These are phyloP conservation scores for Fusarium sarcochroum DNA, from an alignment of 2,329 filamentous ascomycete genomes.

Conservation along the genomic window DNA sequence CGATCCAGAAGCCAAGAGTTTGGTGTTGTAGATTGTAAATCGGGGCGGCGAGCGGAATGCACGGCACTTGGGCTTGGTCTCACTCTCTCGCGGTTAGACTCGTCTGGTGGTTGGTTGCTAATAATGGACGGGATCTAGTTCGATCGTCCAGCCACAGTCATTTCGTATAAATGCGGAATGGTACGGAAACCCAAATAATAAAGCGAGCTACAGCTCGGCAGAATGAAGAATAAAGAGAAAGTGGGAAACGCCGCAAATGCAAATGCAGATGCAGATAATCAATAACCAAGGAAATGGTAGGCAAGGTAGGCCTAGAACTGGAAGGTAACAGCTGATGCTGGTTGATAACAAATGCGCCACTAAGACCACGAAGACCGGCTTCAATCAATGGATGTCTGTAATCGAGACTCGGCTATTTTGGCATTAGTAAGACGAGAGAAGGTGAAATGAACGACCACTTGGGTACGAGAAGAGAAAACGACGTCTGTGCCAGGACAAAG, in stretches of 20 bases:
- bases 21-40: slow-evolving; percentile 24
- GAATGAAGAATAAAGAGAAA: slow-evolving; percentile 22
- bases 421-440: slow-evolving; percentile 29
- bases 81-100: slow-evolving; percentile 35
- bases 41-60: slow-evolving; percentile 18
- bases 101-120: slow-evolving; percentile 35
- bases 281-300: slow-evolving; percentile 23
- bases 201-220: slow-evolving; percentile 32
- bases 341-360: slow-evolving; percentile 37
- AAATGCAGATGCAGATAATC: slow-evolving; percentile 3
- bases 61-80: slow-evolving; percentile 24
- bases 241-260: not conserved
- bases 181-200: not conserved
- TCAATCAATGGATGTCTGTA: slow-evolving; percentile 32
- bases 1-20: slow-evolving; percentile 27
- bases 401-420: slow-evolving; percentile 27
- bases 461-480: slow-evolving; percentile 29
- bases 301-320: slow-evolving; percentile 16
- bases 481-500: slow-evolving; percentile 31
- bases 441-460: slow-evolving; percentile 40
- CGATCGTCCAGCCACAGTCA: slow-evolving; percentile 41
- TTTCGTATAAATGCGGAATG: slow-evolving; percentile 28
- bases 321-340: slow-evolving; percentile 34
- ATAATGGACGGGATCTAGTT: slow-evolving; percentile 35
- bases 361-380: slow-evolving; percentile 45